Evolutionary conservation across 352 stramenopile species (phyloP).

Genomic region (Phytophthora pisi): DNA sequence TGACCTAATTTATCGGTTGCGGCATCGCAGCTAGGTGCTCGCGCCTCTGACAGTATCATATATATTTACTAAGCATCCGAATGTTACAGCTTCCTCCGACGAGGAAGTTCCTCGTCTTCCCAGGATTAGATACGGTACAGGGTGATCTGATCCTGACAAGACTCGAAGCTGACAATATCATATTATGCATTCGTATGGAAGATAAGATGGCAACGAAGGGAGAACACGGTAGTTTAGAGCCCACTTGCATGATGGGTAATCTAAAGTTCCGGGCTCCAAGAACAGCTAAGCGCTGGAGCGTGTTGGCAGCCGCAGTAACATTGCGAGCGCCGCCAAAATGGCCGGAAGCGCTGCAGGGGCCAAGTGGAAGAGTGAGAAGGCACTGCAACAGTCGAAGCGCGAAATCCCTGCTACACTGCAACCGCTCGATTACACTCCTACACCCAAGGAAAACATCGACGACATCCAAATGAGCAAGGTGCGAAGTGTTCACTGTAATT

Average conservation of each 20-base stretch:
- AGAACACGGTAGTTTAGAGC: no score
- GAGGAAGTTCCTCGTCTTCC: no score
- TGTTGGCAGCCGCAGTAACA: slow-evolving; percentile 4
- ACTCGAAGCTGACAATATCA: not conserved
- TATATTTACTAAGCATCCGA: no score
- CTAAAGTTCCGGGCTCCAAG: slow-evolving; percentile 5
- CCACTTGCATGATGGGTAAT: not conserved
- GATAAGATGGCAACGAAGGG: slow-evolving; percentile 15
- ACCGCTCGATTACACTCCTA: slow-evolving; percentile 72
- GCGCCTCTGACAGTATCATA: no score
- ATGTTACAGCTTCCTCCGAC: no score
- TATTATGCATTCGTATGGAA: not conserved
- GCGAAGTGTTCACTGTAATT: not conserved
- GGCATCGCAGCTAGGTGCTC: no score
- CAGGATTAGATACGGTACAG: not conserved
- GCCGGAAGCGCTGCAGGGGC: slow-evolving; percentile 21
- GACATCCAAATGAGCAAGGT: slow-evolving; percentile 66
- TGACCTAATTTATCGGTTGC: no score
- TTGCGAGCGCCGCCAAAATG: slow-evolving; percentile 26
- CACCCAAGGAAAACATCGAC: slow-evolving; percentile 60
- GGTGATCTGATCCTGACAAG: slow-evolving; percentile 23
- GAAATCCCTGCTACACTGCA: slow-evolving; percentile 57
- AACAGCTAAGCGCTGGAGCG: slow-evolving; percentile 9
- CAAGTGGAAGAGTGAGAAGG: slow-evolving; percentile 55
- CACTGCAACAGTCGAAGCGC: slow-evolving; percentile 35